A percentile compares a stretch with the other conserved stretches of the same genome.
These are phyloP conservation scores for Stemphylium vesicarium DNA, from an alignment of 2,329 filamentous ascomycete genomes.

Conservation along the genomic window DNA sequence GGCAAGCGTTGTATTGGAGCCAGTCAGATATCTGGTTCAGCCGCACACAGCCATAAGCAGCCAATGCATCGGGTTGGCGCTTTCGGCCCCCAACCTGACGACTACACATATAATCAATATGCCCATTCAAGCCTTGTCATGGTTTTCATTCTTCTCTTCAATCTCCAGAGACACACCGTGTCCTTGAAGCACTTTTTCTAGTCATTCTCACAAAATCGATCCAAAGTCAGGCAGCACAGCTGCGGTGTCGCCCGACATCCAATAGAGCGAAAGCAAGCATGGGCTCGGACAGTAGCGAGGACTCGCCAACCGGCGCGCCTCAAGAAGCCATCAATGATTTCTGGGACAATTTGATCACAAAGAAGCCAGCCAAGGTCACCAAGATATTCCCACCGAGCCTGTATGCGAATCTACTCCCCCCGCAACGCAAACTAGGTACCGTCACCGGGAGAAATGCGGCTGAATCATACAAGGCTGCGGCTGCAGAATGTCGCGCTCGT, in stretches of 20 bases:
- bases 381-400: constrained; percentile 71
- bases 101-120: constrained; percentile 6
- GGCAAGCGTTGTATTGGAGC: not conserved
- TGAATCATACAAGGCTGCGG: constrained; percentile 75
- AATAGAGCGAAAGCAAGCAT: constrained; percentile 18
- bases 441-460: constrained; percentile 66
- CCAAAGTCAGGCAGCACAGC: not conserved
- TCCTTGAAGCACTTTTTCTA: not conserved
- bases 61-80: constrained; percentile 3
- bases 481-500: constrained; percentile 67
- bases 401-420: constrained; percentile 58
- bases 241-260: not conserved
- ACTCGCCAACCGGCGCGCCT: constrained; percentile 46
- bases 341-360: constrained; percentile 71
- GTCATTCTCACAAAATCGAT: not conserved
- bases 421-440: constrained; percentile 52
- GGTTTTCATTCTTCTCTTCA: not conserved
- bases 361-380: constrained; percentile 73
- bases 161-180: no score
- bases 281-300: constrained; percentile 25
- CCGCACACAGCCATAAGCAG: constrained; percentile 17
- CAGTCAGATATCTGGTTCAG: constrained; percentile 11
- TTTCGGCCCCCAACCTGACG: constrained; percentile 18
- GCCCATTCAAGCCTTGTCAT: not conserved
- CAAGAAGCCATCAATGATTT: constrained; percentile 74